These are phyloP conservation scores for Camptophora hylomeconis DNA, from an alignment of 2,329 filamentous ascomycete species.

Conservation along the genomic window DNA sequence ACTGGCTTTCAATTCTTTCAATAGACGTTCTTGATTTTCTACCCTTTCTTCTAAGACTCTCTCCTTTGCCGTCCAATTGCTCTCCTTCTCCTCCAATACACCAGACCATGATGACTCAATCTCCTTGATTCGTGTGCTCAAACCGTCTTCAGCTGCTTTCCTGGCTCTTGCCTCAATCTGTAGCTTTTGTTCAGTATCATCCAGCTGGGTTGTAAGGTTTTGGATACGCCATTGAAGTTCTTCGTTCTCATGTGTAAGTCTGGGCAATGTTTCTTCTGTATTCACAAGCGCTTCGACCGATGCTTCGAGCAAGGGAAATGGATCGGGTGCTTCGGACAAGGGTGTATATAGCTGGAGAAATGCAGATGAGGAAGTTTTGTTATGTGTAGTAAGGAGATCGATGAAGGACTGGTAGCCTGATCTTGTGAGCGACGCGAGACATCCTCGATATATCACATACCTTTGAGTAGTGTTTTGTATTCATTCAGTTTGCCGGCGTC, in stretches of 20 bases:
- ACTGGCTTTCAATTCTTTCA: slow-evolving; percentile 92
- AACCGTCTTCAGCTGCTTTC: slow-evolving; percentile 60
- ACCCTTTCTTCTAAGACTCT: slow-evolving; percentile 82
- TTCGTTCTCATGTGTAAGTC: slow-evolving; percentile 75
- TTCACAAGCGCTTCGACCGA: slow-evolving; percentile 88
- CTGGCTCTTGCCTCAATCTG: slow-evolving; percentile 62
- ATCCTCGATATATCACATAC: slow-evolving; percentile 32
- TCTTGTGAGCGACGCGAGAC: slow-evolving; percentile 7
- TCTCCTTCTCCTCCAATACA: slow-evolving; percentile 81
- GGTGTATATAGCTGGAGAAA: slow-evolving; percentile 90
- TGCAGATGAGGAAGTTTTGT: slow-evolving; percentile 82
- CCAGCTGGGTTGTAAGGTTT: slow-evolving; percentile 65
- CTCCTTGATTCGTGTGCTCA: slow-evolving; percentile 74
- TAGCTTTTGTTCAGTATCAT: slow-evolving; percentile 68
- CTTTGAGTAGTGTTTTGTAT: slow-evolving; percentile 79
- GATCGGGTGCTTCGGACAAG: slow-evolving; percentile 88
- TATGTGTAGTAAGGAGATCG: slow-evolving; percentile 88
- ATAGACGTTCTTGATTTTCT: slow-evolving; percentile 78
- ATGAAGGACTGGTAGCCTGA: slow-evolving; percentile 94
- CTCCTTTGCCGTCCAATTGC: slow-evolving; percentile 94
- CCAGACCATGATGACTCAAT: slow-evolving; percentile 82
- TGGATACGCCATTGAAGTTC: slow-evolving; percentile 69
- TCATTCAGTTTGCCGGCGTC: slow-evolving; percentile 76
- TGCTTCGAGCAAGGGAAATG: slow-evolving; percentile 89
- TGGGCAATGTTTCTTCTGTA: slow-evolving; percentile 83